phyloP scores from a whole-genome alignment of 2,329 filamentous ascomycete genomes.

The Xylaria sp. region DNA sequence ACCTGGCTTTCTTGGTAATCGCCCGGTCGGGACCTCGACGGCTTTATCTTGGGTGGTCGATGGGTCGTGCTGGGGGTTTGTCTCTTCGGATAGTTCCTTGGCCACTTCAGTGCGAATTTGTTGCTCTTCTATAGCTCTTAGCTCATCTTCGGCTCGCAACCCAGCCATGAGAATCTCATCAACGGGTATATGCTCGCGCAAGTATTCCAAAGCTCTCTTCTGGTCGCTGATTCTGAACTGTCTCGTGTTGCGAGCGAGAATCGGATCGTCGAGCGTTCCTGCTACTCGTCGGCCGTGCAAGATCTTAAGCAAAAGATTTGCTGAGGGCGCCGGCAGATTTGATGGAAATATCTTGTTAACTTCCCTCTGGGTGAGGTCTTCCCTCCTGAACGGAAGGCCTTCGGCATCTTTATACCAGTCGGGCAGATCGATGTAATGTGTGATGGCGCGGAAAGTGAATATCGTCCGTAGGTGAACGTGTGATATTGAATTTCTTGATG shows the following conservation, averaged over 20 bases:
- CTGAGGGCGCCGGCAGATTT: constrained; percentile 56
- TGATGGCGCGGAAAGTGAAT: constrained; percentile 54
- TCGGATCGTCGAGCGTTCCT: constrained; percentile 71
- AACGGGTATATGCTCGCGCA: constrained; percentile 65
- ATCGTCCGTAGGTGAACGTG: constrained; percentile 45
- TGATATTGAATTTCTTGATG: constrained; percentile 34
- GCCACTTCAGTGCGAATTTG: constrained; percentile 40
- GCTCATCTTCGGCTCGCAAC: constrained; percentile 71
- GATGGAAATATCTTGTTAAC: constrained; percentile 62
- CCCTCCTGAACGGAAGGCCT: constrained; percentile 64
- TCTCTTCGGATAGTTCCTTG: constrained; percentile 38
- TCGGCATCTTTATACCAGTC: constrained; percentile 64
- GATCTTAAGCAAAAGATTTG: constrained; percentile 66
- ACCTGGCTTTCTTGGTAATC: constrained; percentile 47
- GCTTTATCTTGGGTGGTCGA: constrained; percentile 34
- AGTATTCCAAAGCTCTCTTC: constrained; percentile 62
- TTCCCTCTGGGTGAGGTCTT: constrained; percentile 62
- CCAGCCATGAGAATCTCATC: constrained; percentile 71
- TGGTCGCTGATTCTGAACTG: constrained; percentile 57
- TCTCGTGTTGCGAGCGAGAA: constrained; percentile 60
- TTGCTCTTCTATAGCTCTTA: constrained; percentile 60
- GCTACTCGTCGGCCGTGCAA: constrained; percentile 72
- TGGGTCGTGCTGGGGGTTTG: constrained; percentile 30
- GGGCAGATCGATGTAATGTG: constrained; percentile 69
- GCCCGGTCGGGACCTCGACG: constrained; percentile 38